Conservation (phyloP, 768 basidiomycete genomes). For the Rhodotorula toruloides region DNA sequence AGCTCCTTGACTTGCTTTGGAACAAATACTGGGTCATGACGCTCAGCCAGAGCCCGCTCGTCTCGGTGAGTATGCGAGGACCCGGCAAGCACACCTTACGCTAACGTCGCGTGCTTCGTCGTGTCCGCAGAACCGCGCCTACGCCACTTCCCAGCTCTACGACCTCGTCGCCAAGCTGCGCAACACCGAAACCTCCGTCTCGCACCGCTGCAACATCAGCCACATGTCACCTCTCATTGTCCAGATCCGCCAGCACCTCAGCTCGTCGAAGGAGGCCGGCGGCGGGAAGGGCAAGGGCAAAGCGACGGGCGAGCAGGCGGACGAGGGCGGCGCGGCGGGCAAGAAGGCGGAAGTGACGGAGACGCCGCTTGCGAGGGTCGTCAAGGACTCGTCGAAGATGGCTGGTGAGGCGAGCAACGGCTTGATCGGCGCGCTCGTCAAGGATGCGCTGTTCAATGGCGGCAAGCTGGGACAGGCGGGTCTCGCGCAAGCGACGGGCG, state of each 20-base stretch:
- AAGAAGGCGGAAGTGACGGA: slow-evolving; percentile 60
- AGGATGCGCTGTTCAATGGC: slow-evolving; percentile 72
- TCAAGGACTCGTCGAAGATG: slow-evolving; percentile 88
- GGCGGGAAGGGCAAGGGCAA: slow-evolving; percentile 47
- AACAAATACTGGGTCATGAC: slow-evolving; percentile 99
- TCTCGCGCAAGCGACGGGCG: not conserved
- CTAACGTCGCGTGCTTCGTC: not conserved
- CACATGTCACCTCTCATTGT: slow-evolving; percentile 56
- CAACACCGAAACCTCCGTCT: slow-evolving; percentile 41
- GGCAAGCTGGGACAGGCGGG: slow-evolving; percentile 12
- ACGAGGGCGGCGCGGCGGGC: slow-evolving; percentile 8
- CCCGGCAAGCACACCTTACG: not conserved
- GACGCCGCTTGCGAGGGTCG: slow-evolving; percentile 77
- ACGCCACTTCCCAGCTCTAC: slow-evolving; percentile 81
- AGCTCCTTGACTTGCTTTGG: slow-evolving; percentile 85
- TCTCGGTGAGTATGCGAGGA: slow-evolving; percentile 60
- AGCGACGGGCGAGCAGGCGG: slow-evolving; percentile 48
- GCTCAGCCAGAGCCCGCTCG: slow-evolving; percentile 81
- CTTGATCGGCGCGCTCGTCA: slow-evolving; percentile 84
- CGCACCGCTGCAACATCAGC: slow-evolving; percentile 33
- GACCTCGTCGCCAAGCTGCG: slow-evolving; percentile 83
- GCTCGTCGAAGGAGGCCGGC: slow-evolving; percentile 50
- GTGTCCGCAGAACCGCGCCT: slow-evolving; percentile 71
- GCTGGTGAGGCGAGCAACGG: slow-evolving; percentile 89
- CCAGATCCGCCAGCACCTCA: slow-evolving; percentile 52